Evolutionary conservation across 495 filamentous ascomycete genomes (phyloP).

Genomic region (Penicillium macrosclerotiorum): DNA sequence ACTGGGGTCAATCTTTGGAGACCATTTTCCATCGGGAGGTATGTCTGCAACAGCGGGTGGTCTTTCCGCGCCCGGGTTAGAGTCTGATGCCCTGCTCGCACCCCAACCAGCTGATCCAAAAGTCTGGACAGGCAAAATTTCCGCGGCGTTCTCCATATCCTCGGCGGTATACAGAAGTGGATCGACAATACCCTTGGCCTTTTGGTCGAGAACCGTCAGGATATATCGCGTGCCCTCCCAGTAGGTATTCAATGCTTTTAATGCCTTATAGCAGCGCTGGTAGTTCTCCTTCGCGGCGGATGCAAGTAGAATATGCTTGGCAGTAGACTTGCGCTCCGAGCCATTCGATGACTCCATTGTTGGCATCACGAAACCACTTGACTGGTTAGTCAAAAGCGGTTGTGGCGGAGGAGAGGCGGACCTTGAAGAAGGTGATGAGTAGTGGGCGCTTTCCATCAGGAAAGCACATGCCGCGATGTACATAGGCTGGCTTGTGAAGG

Average conservation of each 20-base stretch:
- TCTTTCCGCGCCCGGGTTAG: slow-evolving; percentile 21
- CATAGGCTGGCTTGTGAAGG: slow-evolving; percentile 85
- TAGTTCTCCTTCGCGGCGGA: slow-evolving; percentile 77
- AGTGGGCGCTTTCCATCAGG: slow-evolving; percentile 70
- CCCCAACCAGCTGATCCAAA: slow-evolving; percentile 44
- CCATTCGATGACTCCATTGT: slow-evolving; percentile 32
- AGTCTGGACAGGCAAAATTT: slow-evolving; percentile 36
- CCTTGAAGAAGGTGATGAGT: slow-evolving; percentile 37
- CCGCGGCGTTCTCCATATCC: slow-evolving; percentile 66
- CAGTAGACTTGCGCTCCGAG: slow-evolving; percentile 48
- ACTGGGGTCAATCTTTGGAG: slow-evolving; percentile 48
- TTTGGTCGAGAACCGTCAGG: slow-evolving; percentile 79
- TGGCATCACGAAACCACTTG: slow-evolving; percentile 43
- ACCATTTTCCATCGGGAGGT: slow-evolving; percentile 34
- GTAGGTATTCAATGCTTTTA: slow-evolving; percentile 72
- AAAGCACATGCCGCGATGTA: slow-evolving; percentile 89
- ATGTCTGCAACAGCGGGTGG: slow-evolving; percentile 24
- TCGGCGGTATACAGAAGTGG: slow-evolving; percentile 75
- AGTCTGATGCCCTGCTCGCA: slow-evolving; percentile 31
- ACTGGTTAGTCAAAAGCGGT: slow-evolving; percentile 35
- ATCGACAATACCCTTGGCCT: slow-evolving; percentile 79
- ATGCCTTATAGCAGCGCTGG: slow-evolving; percentile 74
- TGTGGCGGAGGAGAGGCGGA: slow-evolving; percentile 29
- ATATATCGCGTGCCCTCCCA: slow-evolving; percentile 89
- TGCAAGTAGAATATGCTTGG: slow-evolving; percentile 70